These are phyloP conservation scores for Aspergillus pseudoglaucus DNA, from an alignment of 2,329 filamentous ascomycete species.

Conservation along the genomic window DNA sequence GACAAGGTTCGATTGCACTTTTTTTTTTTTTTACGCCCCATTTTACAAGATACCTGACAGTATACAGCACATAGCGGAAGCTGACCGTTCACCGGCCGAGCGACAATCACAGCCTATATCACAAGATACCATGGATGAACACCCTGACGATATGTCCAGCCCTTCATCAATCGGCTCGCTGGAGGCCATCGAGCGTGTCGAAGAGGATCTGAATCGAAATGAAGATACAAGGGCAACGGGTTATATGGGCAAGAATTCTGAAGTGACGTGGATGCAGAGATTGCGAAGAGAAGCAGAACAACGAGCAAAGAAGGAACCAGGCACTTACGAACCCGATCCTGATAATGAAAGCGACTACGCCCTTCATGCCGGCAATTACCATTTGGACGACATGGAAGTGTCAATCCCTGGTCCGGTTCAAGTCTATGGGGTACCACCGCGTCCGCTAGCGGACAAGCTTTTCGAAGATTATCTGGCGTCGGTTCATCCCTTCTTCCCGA, in stretches of 20 bases:
- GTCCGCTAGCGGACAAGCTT: constrained; percentile 34
- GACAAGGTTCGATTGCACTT: constrained; percentile 27
- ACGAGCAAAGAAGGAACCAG: constrained; percentile 22
- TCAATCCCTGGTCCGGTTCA: constrained; percentile 36
- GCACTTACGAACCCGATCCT: constrained; percentile 20
- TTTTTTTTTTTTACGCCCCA: not conserved
- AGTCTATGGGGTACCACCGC: constrained; percentile 36
- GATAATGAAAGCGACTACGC: constrained; percentile 27
- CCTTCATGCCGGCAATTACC: constrained; percentile 33
- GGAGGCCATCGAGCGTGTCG: constrained; percentile 40
- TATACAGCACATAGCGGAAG: constrained; percentile 18
- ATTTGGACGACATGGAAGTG: constrained; percentile 40
- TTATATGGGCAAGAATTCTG: constrained; percentile 42
- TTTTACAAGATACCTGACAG: constrained; percentile 5
- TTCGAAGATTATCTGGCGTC: constrained; percentile 38
- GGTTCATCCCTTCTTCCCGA: constrained; percentile 39
- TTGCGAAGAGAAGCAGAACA: constrained; percentile 34
- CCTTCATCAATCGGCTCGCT: constrained; percentile 37
- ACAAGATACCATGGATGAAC: constrained; percentile 19
- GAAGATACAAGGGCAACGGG: constrained; percentile 33
- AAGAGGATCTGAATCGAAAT: constrained; percentile 38
- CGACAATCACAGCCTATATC: constrained; percentile 24
- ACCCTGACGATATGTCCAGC: constrained; percentile 17
- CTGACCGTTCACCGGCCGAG: constrained; percentile 16
- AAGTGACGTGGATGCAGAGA: constrained; percentile 41